Conservation (phyloP, 768 basidiomycete species). For the Agaricus blazei region DNA sequence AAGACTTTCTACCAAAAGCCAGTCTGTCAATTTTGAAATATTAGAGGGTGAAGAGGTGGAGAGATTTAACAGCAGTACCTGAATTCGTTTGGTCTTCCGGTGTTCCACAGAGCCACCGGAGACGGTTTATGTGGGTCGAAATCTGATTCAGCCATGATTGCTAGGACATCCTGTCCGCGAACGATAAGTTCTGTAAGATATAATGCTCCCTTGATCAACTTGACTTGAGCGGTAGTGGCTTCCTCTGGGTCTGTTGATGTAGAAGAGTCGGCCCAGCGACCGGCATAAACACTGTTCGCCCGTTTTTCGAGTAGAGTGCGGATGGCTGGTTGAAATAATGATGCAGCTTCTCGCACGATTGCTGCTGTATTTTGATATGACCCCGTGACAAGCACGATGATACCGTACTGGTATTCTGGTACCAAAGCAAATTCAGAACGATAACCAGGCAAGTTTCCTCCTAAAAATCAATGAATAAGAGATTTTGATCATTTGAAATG, state of each 20-base stretch:
- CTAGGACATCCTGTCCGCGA: conserved; percentile 29
- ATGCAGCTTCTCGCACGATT: conserved; percentile 27
- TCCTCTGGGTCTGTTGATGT: conserved; percentile 7
- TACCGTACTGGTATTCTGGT: conserved; percentile 34
- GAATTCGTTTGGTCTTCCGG: conserved; percentile 32
- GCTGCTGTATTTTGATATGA: conserved; percentile 23
- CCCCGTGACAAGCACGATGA: conserved; percentile 36
- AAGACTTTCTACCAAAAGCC: conserved; percentile 22
- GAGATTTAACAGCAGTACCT: conserved; percentile 17
- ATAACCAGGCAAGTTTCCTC: conserved; percentile 33
- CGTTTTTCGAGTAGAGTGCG: conserved; percentile 24
- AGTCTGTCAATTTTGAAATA: conserved; percentile 15
- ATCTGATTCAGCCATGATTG: conserved; percentile 21
- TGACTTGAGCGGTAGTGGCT: conserved; percentile 19
- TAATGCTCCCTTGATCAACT: conserved; percentile 24
- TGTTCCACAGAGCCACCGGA: conserved; percentile 30
- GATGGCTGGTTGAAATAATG: conserved; percentile 29
- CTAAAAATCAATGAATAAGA: conserved; percentile 14
- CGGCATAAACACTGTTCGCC: conserved; percentile 22
- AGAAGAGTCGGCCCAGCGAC: conserved; percentile 27
- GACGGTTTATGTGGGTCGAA: conserved; percentile 4
- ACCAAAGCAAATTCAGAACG: conserved; percentile 35
- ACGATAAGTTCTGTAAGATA: conserved; percentile 27
- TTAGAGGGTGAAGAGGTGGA: background rate
- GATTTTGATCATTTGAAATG: background rate